Evolutionary conservation across 768 basidiomycete genomes (phyloP), one percentile per base, ranked within the genome.

Genomic region (Suillus weaverae): DNA sequence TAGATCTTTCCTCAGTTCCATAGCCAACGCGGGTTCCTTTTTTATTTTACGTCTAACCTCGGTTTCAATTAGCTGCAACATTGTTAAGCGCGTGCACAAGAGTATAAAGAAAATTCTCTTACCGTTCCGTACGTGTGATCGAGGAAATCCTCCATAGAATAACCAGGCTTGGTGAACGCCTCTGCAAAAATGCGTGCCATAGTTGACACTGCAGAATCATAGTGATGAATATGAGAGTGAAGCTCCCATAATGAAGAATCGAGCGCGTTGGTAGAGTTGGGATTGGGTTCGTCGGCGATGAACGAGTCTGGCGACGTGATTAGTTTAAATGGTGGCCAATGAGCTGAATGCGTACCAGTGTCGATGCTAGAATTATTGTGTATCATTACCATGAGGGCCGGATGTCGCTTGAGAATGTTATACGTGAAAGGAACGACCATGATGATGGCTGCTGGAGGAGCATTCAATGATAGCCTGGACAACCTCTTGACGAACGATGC

Each of bases 401-500:
- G 95, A 75, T 99, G 97, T 10, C 86, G 81, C 75, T 97, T 97
- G 70, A 99, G 85, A 60, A 95, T 81, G 72, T 99, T 99, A 79
- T 99, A 99, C 8, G 90, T 88, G 78, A 99, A 93, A 2, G 97
- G 95, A 50, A 99, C 86, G 70, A 93, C 81, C 83, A 95, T 90
- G 64, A 99, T 83, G 36, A 97, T 88, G 0, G 92, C 96, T 16
- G 95, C 88, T 9, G 97, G 96, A 0, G 96, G 92, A 0, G 96
- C 94, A 36, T 81, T 80, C 13, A 99, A 83, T 9, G 94, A 90
- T 3, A 99, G 82, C 14, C 92, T 86, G 3, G 95, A 86, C 36
- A 99, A 84, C 6, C 94, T 89, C 76, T 99, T 99, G 71, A 97
- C 82, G 76, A 99, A 99, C 0, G 97, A 95, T 8, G 97, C 97